Percentiles rank a stretch among this genome's conserved stretches.
phyloP scores from a whole-genome alignment of 495 filamentous ascomycete species.

The Xylaria nigripes region DNA sequence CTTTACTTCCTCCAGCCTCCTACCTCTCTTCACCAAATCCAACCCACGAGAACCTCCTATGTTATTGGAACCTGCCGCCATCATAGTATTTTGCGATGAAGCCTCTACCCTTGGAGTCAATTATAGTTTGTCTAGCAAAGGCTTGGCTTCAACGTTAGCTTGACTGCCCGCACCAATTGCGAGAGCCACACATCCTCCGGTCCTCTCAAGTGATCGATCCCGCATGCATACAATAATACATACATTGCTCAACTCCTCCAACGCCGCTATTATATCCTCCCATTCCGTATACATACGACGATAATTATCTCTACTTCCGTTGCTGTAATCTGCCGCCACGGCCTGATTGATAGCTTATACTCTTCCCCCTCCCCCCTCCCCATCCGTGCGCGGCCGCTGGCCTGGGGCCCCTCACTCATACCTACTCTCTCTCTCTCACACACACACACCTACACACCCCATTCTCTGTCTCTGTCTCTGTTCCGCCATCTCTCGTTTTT shows the following conservation, averaged over 20 bases:
- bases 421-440: background rate
- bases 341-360: background rate
- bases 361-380: no score
- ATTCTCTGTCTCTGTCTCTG: background rate
- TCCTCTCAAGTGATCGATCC: constrained; percentile 11
- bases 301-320: background rate
- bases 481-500: background rate
- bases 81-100: background rate
- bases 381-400: background rate
- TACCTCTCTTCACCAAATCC: background rate
- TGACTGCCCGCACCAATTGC: constrained; percentile 10
- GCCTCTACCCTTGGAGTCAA: background rate
- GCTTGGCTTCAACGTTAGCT: constrained; percentile 10
- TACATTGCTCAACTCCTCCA: constrained; percentile 9
- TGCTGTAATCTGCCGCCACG: background rate
- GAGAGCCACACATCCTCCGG: constrained; percentile 7
- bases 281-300: background rate
- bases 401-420: background rate
- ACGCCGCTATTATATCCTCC: background rate
- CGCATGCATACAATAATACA: constrained; percentile 12
- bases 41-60: background rate
- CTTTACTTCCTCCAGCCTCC: background rate
- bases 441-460: background rate
- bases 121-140: background rate
- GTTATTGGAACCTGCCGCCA: background rate